Evolutionary conservation across 495 filamentous ascomycete species (phyloP).

Genomic region (Melanomma pulvis-pyrius): DNA sequence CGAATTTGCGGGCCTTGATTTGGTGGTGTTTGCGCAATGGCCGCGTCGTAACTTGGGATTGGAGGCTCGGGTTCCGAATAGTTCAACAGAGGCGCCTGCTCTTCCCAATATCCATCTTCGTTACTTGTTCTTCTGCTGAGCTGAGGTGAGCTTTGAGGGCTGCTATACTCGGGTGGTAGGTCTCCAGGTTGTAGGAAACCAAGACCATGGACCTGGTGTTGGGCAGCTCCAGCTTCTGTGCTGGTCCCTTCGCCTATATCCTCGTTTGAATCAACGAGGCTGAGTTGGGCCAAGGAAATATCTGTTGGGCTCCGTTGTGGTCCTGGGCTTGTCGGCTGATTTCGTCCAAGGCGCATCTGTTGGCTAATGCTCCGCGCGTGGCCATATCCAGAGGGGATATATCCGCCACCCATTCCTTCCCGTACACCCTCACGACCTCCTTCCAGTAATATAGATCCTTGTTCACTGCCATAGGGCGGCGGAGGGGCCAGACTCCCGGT

Average conservation of each 20-base stretch:
- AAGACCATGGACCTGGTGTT: conserved; percentile 29
- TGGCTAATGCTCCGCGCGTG: conserved; percentile 60
- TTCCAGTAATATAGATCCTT: conserved; percentile 92
- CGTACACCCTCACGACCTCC: conserved; percentile 70
- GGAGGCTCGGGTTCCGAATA: conserved; percentile 30
- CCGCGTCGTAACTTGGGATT: conserved; percentile 48
- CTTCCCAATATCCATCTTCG: conserved; percentile 28
- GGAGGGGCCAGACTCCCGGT: conserved; percentile 93
- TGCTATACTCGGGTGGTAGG: conserved; percentile 49
- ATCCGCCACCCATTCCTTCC: conserved; percentile 57
- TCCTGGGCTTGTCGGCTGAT: conserved; percentile 77
- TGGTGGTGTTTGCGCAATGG: conserved; percentile 24
- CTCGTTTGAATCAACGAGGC: conserved; percentile 72
- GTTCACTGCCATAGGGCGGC: conserved; percentile 93
- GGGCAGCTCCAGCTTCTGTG: conserved; percentile 44
- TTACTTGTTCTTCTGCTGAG: conserved; percentile 17
- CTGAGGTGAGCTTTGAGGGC: conserved; percentile 40
- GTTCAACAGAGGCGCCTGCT: conserved; percentile 20
- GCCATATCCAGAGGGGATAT: conserved; percentile 52
- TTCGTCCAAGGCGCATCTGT: conserved; percentile 60
- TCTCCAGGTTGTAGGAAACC: conserved; percentile 39
- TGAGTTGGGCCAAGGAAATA: conserved; percentile 82
- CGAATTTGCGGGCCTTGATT: conserved; percentile 23
- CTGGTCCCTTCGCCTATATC: conserved; percentile 71
- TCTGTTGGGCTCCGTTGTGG: conserved; percentile 92